Percentiles rank a stretch among this genome's conserved stretches.
Evolutionary conservation across 2,329 filamentous ascomycete species (phyloP).

Genomic region (Cladosporium sp.): DNA sequence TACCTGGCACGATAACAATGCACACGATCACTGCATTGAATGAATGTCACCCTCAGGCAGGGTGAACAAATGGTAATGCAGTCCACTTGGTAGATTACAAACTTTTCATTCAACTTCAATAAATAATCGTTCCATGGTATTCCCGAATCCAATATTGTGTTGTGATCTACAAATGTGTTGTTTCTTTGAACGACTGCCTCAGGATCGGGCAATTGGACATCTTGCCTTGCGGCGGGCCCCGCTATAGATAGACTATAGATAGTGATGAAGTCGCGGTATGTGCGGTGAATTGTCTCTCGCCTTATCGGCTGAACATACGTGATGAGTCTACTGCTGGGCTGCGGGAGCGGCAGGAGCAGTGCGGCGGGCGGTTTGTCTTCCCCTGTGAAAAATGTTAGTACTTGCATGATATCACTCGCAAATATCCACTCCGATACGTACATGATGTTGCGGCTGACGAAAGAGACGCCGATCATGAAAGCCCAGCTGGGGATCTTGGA

Average conservation of each 20-base stretch:
- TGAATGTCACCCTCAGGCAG: neutral
- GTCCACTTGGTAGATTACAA: conserved; percentile 6
- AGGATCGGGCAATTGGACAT: neutral
- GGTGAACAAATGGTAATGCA: neutral
- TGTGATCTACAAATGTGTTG: conserved; percentile 4
- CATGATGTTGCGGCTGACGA: conserved; percentile 74
- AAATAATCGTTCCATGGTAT: conserved; percentile 6
- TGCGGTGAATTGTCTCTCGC: neutral
- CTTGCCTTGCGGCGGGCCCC: neutral
- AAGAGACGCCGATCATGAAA: conserved; percentile 74
- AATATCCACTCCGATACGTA: conserved; percentile 48
- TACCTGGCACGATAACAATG: neutral
- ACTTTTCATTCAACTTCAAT: conserved; percentile 13
- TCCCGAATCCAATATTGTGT: conserved; percentile 10
- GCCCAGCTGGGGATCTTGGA: conserved; percentile 66
- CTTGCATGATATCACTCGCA: neutral
- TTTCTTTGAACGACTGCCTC: neutral
- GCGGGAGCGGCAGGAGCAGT: conserved; percentile 9
- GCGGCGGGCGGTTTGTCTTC: conserved; percentile 15
- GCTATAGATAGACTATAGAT: neutral
- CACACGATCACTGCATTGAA: neutral
- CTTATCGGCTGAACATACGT: neutral
- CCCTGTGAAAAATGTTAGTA: conserved; percentile 17
- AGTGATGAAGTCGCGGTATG: neutral
- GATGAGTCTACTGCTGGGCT: neutral